Evolutionary conservation across 805 yeast genomes (phyloP), one percentile per base, ranked within the genome.

Genomic region (Saccharomycopsis sp.): DNA sequence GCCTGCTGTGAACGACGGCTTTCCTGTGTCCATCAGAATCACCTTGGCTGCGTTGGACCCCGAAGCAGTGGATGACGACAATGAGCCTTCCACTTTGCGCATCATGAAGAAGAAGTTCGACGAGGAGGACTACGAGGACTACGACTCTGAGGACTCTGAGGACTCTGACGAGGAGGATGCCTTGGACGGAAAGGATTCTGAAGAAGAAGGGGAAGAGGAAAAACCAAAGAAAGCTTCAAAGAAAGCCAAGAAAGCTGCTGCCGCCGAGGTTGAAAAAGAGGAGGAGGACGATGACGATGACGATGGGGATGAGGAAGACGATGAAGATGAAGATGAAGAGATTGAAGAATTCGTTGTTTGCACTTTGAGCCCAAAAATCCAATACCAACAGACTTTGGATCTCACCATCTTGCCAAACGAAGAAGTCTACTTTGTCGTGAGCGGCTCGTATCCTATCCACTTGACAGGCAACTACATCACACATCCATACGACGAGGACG

Each of bases 21-120:
- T 77, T 61, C 96, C 96, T 38, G 82, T 84, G 52, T 80, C 96
- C 48, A 77, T 89, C 52, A 83, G 94, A 64, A 62, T 89, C 55
- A 88, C 97, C 40, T 73, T 89, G 74, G 98, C 96, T 49, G 94
- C 98, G 46, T 71, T 92, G 55, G 96, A 89, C 65, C 95, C 96
- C 49, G 83, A 78, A 56, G 71, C 94, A 22, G 77, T 74, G 53
- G 95, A 86, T 54, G 87, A 79, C 50, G 75, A 76, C 54, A 77
- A 71, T 51, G 79, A 73, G 53, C 96, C 97, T 51, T 78, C 95
- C 23, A 86, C 96, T 54, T 72, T 92, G 58, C 81, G 94, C 68
- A 73, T 89, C 57, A 73, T 89, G 60, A 87, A 85, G 74, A 68
- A 67, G 50, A 71, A 66, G 35, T 63, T 60, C 32, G 70, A 64